Percentiles rank a stretch among this genome's conserved stretches.
Conservation (phyloP, 1,139 yeast species). For the Blastobotrys serpentis region DNA sequence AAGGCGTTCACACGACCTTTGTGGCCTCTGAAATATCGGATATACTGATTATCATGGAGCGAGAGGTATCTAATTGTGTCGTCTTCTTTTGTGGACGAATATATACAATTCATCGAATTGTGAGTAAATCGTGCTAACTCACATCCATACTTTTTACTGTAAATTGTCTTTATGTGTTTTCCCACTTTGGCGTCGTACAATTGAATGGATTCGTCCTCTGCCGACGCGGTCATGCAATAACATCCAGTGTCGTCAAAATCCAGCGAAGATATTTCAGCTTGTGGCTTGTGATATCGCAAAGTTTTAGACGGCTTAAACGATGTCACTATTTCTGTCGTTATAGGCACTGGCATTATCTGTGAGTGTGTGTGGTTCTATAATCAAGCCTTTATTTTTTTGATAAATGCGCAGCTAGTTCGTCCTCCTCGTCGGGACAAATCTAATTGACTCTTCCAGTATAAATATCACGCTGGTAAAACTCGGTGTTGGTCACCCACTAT, state of each 20-base stretch:
- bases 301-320: constrained; percentile 58
- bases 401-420: too few relatives aligned
- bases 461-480: too few relatives aligned
- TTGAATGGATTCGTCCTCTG: constrained; percentile 80
- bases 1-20: constrained; percentile 67
- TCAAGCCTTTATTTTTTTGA: too few relatives aligned
- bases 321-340: constrained; percentile 47
- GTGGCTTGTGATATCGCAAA: constrained; percentile 47
- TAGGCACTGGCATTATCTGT: constrained; percentile 26
- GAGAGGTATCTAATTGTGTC: constrained; percentile 60
- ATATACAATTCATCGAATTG: constrained; percentile 67
- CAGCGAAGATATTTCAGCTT: constrained; percentile 65
- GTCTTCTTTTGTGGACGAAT: constrained; percentile 73
- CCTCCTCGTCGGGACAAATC: too few relatives aligned
- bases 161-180: constrained; percentile 51
- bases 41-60: constrained; percentile 71
- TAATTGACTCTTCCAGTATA: too few relatives aligned
- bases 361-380: too few relatives aligned
- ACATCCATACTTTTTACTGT: constrained; percentile 89
- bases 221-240: constrained; percentile 64
- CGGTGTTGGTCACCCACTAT: background rate
- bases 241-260: constrained; percentile 88
- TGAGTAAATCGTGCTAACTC: constrained; percentile 86
- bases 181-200: constrained; percentile 79
- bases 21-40: constrained; percentile 88